A percentile compares a stretch with the other conserved stretches of the same genome.
Conservation (phyloP, 2,329 filamentous ascomycete genomes). For the Phaeophleospora eucalypticola region DNA sequence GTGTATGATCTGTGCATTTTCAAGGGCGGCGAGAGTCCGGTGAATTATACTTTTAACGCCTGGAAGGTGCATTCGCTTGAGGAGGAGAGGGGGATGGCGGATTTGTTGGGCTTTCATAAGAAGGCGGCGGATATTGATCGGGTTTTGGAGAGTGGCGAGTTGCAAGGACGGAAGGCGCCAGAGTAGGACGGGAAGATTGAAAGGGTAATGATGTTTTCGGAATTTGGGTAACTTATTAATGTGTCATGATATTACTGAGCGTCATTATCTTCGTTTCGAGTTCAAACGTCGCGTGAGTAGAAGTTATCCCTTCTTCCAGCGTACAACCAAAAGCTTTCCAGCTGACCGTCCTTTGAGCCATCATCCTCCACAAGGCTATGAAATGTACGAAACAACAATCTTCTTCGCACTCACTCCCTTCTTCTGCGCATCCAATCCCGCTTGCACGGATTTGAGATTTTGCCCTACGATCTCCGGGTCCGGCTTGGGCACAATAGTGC, state of each 20-base stretch:
- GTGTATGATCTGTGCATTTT: slow-evolving; percentile 52
- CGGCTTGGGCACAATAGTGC: slow-evolving; percentile 31
- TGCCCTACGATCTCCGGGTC: slow-evolving; percentile 35
- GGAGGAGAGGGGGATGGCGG: slow-evolving; percentile 17
- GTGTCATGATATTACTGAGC: no score
- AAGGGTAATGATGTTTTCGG: no score
- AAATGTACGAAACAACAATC: slow-evolving; percentile 30
- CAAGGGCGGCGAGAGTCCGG: slow-evolving; percentile 46
- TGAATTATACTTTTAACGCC: slow-evolving; percentile 44
- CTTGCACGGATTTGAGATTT: slow-evolving; percentile 36
- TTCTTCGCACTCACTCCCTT: slow-evolving; percentile 40
- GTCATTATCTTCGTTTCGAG: no score
- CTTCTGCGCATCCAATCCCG: slow-evolving; percentile 35
- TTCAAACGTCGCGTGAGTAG: no score
- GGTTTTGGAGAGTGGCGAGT: slow-evolving; percentile 14
- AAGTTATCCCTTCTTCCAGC: no score
- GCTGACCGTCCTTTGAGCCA: no score
- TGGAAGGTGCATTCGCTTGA: slow-evolving; percentile 24
- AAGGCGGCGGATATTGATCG: slow-evolving; percentile 16
- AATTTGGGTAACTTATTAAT: no score
- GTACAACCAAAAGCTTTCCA: no score
- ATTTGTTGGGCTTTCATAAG: slow-evolving; percentile 15
- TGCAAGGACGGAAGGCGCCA: no score
- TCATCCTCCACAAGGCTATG: no score
- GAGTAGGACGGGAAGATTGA: no score